phyloP scores from a whole-genome alignment of 75 land plant species.

The Pinus albicaulis region DNA sequence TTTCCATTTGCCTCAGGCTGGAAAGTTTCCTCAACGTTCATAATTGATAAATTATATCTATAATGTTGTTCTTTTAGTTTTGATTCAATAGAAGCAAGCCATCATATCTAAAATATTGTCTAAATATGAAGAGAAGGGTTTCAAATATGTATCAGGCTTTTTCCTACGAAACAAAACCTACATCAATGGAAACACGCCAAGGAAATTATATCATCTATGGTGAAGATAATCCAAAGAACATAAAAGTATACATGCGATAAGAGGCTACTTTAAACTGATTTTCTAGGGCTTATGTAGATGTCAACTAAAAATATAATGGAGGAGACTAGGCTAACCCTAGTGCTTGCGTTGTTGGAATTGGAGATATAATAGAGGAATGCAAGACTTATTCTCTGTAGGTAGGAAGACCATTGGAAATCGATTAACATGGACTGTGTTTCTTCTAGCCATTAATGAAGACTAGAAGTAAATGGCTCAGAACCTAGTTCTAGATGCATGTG shows the following conservation, averaged over 20 bases:
- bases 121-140: too few species aligned
- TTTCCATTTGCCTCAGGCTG: too few species aligned
- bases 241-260: slow-evolving; percentile 14
- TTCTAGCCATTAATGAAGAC: slow-evolving; percentile 22
- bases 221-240: slow-evolving; percentile 28
- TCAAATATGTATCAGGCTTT: slow-evolving; percentile 2
- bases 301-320: neutral
- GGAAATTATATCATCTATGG: slow-evolving; percentile 17
- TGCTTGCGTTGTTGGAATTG: neutral
- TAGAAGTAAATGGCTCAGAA: slow-evolving; percentile 30
- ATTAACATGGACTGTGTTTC: slow-evolving; percentile 39
- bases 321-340: slow-evolving; percentile 10
- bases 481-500: slow-evolving; percentile 21
- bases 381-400: slow-evolving; percentile 56
- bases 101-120: too few species aligned
- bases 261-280: slow-evolving; percentile 16
- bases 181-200: slow-evolving; percentile 19
- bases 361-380: slow-evolving; percentile 50
- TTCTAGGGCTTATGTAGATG: slow-evolving; percentile 35
- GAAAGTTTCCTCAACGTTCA: too few species aligned
- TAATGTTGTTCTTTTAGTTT: too few species aligned
- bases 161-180: slow-evolving; percentile 35
- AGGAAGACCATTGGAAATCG: slow-evolving; percentile 33
- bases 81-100: too few species aligned
- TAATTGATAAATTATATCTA: too few species aligned